A percentile compares a stretch with the other conserved stretches of the same genome.
phyloP scores from a whole-genome alignment of 2,329 filamentous ascomycete species.

The Talaromyces pinophilus region DNA sequence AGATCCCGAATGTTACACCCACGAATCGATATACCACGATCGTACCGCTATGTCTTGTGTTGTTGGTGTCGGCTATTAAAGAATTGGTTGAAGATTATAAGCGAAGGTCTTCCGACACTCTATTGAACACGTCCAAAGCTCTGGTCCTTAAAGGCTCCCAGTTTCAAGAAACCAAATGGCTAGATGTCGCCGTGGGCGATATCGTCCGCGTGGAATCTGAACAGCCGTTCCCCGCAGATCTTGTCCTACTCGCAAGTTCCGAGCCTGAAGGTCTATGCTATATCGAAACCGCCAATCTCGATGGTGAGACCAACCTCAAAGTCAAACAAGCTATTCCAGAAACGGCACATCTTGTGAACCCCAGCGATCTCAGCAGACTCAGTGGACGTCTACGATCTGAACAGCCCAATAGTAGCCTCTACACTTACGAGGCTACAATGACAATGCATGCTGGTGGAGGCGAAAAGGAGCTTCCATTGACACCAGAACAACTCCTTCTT shows the following conservation, averaged over 20 bases:
- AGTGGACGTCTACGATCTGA: slow-evolving; percentile 88
- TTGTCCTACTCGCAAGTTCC: slow-evolving; percentile 89
- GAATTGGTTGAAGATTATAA: slow-evolving; percentile 93
- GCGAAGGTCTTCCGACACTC: slow-evolving; percentile 79
- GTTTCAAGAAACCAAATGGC: slow-evolving; percentile 89
- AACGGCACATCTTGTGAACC: slow-evolving; percentile 82
- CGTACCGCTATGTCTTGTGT: slow-evolving; percentile 83
- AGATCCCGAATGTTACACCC: slow-evolving; percentile 91
- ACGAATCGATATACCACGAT: slow-evolving; percentile 97
- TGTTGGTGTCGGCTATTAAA: slow-evolving; percentile 93
- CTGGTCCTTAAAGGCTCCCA: slow-evolving; percentile 77
- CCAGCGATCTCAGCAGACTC: slow-evolving; percentile 79
- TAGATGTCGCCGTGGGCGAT: slow-evolving; percentile 89
- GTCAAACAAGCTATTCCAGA: slow-evolving; percentile 97
- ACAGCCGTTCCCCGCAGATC: slow-evolving; percentile 88
- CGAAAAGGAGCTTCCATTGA: slow-evolving; percentile 86
- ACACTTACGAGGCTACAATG: slow-evolving; percentile 95
- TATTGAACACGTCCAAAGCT: slow-evolving; percentile 84
- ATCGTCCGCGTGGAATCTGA: slow-evolving; percentile 92
- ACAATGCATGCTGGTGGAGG: slow-evolving; percentile 88
- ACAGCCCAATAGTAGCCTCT: slow-evolving; percentile 96
- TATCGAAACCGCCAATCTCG: slow-evolving; percentile 96
- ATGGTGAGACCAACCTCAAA: slow-evolving; percentile 97
- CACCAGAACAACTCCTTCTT: slow-evolving; percentile 88
- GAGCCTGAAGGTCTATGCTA: slow-evolving; percentile 98